Evolutionary conservation across 371 early-diverging fungal genomes (phyloP).

Genomic region (Fennellomyces sp.): DNA sequence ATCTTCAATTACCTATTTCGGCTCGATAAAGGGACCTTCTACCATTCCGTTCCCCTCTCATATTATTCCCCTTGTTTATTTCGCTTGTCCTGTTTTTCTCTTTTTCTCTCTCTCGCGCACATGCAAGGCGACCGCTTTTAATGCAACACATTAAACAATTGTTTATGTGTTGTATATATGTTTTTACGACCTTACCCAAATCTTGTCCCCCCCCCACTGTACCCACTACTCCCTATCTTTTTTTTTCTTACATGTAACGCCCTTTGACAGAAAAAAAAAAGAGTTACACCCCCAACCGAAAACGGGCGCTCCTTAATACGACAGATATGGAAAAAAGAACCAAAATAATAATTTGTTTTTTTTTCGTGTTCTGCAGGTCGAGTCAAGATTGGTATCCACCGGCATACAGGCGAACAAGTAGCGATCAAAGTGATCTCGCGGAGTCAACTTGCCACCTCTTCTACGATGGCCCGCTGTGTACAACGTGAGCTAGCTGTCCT

Average conservation of each 20-base stretch:
- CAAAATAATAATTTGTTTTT: not conserved
- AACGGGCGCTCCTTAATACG: constrained; percentile 9
- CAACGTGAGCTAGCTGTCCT: constrained; percentile 91
- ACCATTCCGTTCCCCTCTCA: not conserved
- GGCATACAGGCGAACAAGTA: constrained; percentile 73
- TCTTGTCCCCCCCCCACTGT: too few relatives aligned
- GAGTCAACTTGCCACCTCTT: constrained; percentile 53
- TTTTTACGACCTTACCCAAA: too few relatives aligned
- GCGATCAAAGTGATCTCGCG: constrained; percentile 89
- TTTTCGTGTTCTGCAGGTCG: constrained; percentile 52
- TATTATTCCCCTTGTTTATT: not conserved
- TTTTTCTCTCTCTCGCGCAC: constrained; percentile 3
- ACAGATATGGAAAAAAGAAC: constrained; percentile 13
- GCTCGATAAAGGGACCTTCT: not conserved
- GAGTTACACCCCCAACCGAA: not conserved
- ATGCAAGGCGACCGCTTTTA: too few relatives aligned
- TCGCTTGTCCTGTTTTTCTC: not conserved
- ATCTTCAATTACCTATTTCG: constrained; percentile 1
- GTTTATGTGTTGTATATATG: not conserved
- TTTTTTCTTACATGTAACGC: too few relatives aligned
- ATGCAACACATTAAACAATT: too few relatives aligned
- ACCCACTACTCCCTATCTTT: too few relatives aligned
- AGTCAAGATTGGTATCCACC: constrained; percentile 78
- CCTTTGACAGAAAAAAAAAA: not conserved
- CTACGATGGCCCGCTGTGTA: constrained; percentile 70